Percentiles rank a stretch among this genome's conserved stretches.
Evolutionary conservation across 2,329 filamentous ascomycete genomes (phyloP).

Genomic region (Parafenestella ontariensis): DNA sequence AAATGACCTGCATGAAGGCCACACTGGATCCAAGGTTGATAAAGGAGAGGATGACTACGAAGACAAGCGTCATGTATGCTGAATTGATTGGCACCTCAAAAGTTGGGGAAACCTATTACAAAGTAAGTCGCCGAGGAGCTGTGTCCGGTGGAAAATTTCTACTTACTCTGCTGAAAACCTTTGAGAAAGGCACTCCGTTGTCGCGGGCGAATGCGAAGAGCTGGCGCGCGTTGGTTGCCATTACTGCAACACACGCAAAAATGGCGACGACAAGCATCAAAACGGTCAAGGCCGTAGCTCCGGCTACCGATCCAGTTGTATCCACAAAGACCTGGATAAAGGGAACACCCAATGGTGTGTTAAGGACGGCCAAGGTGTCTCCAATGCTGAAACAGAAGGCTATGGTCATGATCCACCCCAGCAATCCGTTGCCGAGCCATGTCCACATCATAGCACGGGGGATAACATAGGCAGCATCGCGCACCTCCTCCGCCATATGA

Average conservation of each 20-base stretch:
- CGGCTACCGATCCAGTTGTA: constrained; percentile 28
- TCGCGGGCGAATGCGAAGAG: constrained; percentile 53
- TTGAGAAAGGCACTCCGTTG: constrained; percentile 44
- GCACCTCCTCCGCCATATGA: constrained; percentile 49
- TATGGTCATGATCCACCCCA: constrained; percentile 54
- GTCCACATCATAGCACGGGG: constrained; percentile 45
- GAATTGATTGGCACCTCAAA: constrained; percentile 34
- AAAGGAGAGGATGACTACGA: constrained; percentile 32
- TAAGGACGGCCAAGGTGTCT: constrained; percentile 48
- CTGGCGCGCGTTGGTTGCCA: constrained; percentile 49
- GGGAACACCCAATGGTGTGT: constrained; percentile 48
- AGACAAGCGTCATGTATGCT: constrained; percentile 22
- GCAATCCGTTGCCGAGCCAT: constrained; percentile 51
- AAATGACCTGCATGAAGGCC: constrained; percentile 28
- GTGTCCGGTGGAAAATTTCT: neutral
- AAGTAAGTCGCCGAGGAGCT: neutral
- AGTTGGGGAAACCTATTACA: constrained; percentile 20
- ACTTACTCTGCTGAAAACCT: neutral
- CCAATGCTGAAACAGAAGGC: constrained; percentile 56
- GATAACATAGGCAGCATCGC: constrained; percentile 32
- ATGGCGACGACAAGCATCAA: constrained; percentile 20
- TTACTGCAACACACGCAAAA: constrained; percentile 30
- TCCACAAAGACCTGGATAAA: constrained; percentile 59
- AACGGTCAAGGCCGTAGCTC: constrained; percentile 53
- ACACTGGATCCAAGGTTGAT: constrained; percentile 38